Evolutionary conservation across 106 monocot species (phyloP).

Genomic region (Dactylorhiza incarnata): DNA sequence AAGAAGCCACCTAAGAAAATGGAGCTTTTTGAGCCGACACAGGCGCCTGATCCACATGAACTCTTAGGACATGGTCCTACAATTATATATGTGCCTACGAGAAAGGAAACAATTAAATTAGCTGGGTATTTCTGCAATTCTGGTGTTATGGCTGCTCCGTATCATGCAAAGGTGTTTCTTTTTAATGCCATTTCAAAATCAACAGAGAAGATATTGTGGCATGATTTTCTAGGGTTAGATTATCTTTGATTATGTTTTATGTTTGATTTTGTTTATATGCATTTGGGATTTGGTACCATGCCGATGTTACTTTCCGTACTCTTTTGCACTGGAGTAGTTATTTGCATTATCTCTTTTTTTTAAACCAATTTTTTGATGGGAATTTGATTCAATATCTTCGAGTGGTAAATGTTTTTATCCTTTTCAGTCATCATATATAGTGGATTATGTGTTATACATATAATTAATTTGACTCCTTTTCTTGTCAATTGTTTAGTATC

Average conservation of each 20-base stretch:
- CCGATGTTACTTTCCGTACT: not conserved
- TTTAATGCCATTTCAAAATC: not conserved
- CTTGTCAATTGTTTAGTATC: not conserved
- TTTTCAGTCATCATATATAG: not conserved
- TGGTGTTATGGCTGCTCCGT: conserved; percentile 88
- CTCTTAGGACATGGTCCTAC: conserved; percentile 61
- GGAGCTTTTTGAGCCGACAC: conserved; percentile 13
- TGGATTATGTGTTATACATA: not conserved
- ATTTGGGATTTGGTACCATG: not conserved
- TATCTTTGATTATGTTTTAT: not conserved
- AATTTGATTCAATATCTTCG: not conserved
- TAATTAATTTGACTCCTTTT: not conserved
- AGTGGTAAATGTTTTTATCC: not conserved
- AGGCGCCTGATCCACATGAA: conserved; percentile 14
- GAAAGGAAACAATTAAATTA: conserved; percentile 73
- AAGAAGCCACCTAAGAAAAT: conserved; percentile 15
- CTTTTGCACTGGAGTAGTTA: not conserved
- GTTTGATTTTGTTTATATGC: not conserved
- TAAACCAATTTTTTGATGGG: not conserved
- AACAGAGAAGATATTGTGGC: not conserved
- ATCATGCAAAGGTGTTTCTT: conserved; percentile 77
- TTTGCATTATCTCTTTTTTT: not conserved
- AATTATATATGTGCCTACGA: conserved; percentile 92
- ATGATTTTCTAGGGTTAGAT: not conserved
- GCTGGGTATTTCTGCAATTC: conserved; percentile 49